Percentiles rank a stretch among this genome's conserved stretches.
These are phyloP conservation scores for Cyclotella atomus DNA, from an alignment of 108 stramenopile species.

Conservation along the genomic window DNA sequence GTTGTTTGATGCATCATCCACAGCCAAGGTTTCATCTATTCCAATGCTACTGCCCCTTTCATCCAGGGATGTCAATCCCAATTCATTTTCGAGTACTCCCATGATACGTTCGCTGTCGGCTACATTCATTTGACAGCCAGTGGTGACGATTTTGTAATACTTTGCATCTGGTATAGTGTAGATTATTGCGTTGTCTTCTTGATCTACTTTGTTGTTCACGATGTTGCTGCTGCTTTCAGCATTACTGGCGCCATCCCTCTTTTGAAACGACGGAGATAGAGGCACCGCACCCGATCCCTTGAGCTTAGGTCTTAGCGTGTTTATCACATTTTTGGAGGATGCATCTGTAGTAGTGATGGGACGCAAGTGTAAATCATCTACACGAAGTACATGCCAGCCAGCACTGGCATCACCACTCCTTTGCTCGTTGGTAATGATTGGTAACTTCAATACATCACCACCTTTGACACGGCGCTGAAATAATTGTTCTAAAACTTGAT, in stretches of 20 bases:
- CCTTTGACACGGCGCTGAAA: conserved; percentile 75
- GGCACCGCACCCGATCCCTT: conserved; percentile 37
- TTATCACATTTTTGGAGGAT: conserved; percentile 36
- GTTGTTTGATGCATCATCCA: too few relatives aligned
- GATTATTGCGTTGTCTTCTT: conserved; percentile 38
- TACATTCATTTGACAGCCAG: conserved; percentile 98
- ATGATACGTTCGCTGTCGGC: conserved; percentile 97
- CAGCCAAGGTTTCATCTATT: conserved; percentile 32
- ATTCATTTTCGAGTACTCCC: conserved; percentile 81
- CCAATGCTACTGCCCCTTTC: too few relatives aligned
- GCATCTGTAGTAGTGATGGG: not conserved
- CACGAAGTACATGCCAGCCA: conserved; percentile 64
- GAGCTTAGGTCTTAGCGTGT: conserved; percentile 30
- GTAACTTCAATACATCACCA: conserved; percentile 75
- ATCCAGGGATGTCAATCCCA: conserved; percentile 79
- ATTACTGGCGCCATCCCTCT: too few relatives aligned
- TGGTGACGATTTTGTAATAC: conserved; percentile 85
- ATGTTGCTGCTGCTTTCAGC: not conserved
- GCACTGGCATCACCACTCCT: not conserved
- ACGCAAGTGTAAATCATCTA: conserved; percentile 68
- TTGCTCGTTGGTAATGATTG: not conserved
- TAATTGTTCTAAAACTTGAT: conserved; percentile 57
- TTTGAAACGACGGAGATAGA: conserved; percentile 36
- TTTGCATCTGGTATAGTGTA: conserved; percentile 46
- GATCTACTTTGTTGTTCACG: conserved; percentile 18